Conservation (phyloP, 352 stramenopile genomes). For the Aphanomyces invadans region DNA sequence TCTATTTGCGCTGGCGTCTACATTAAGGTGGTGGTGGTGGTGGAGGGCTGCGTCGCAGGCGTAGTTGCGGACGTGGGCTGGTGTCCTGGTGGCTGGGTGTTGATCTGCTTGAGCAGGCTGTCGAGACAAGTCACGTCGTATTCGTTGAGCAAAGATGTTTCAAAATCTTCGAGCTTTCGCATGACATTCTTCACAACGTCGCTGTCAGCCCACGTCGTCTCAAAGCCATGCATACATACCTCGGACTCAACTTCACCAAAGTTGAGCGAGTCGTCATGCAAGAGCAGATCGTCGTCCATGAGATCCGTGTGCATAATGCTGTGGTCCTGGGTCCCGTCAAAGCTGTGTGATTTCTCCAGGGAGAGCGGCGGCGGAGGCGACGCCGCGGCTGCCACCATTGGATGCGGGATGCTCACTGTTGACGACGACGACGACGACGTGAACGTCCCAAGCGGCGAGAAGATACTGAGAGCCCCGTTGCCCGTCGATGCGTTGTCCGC, state of each 20-base stretch:
- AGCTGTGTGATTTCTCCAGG: constrained; percentile 19
- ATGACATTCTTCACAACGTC: constrained; percentile 70
- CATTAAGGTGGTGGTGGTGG: not conserved
- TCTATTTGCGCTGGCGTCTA: not conserved
- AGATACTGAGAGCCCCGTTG: constrained; percentile 73
- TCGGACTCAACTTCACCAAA: constrained; percentile 65
- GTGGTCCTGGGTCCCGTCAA: constrained; percentile 1
- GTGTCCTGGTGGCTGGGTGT: not conserved
- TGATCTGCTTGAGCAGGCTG: constrained; percentile 50
- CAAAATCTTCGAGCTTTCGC: constrained; percentile 83
- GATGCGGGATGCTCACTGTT: no score
- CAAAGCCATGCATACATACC: constrained; percentile 33
- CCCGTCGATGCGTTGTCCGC: not conserved
- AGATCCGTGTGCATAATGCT: constrained; percentile 40
- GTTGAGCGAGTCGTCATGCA: constrained; percentile 58
- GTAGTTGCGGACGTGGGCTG: not conserved
- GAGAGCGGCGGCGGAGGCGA: not conserved
- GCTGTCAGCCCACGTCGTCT: not conserved
- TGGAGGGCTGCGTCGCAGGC: not conserved
- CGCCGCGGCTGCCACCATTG: no score
- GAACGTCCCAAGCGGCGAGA: constrained; percentile 36
- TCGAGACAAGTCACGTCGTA: constrained; percentile 81
- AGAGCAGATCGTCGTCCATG: constrained; percentile 63
- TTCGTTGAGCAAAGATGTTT: constrained; percentile 77
- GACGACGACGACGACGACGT: no score